Conservation (phyloP, 73 alveolate species). For the Chromera velia region DNA sequence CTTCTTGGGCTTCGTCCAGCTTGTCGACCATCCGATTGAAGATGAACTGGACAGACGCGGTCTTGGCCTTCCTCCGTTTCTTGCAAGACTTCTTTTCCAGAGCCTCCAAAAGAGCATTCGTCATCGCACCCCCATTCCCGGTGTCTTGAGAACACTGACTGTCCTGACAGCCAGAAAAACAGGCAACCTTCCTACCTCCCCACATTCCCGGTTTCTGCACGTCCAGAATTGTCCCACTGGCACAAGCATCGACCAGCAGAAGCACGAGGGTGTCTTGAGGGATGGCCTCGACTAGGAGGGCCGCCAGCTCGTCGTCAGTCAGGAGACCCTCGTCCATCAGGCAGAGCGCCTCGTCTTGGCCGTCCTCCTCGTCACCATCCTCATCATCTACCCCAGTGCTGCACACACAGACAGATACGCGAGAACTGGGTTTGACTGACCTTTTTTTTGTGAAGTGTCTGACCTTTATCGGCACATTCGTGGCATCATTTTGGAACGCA, state of each 20-base stretch:
- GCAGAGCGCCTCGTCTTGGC: background rate
- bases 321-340: background rate
- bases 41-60: background rate
- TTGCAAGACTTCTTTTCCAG: background rate
- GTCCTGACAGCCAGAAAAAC: background rate
- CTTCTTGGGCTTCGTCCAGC: constrained; percentile 4
- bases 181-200: constrained; percentile 1
- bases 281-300: background rate
- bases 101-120: background rate
- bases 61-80: constrained; percentile 4
- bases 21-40: constrained; percentile 12
- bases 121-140: background rate
- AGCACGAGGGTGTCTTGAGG: background rate
- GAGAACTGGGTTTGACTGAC: too few relatives aligned
- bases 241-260: constrained; percentile 5
- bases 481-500: too few relatives aligned
- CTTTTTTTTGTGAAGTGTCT: too few relatives aligned
- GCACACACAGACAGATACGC: too few relatives aligned
- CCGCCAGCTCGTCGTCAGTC: constrained; percentile 5
- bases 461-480: too few relatives aligned
- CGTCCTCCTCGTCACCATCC: background rate
- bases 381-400: too few relatives aligned
- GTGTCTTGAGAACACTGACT: constrained; percentile 3
- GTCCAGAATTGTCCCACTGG: constrained; percentile 1
- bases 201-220: constrained; percentile 2